phyloP scores from a whole-genome alignment of 305 asterid species.

The Fraxinus sp. region DNA sequence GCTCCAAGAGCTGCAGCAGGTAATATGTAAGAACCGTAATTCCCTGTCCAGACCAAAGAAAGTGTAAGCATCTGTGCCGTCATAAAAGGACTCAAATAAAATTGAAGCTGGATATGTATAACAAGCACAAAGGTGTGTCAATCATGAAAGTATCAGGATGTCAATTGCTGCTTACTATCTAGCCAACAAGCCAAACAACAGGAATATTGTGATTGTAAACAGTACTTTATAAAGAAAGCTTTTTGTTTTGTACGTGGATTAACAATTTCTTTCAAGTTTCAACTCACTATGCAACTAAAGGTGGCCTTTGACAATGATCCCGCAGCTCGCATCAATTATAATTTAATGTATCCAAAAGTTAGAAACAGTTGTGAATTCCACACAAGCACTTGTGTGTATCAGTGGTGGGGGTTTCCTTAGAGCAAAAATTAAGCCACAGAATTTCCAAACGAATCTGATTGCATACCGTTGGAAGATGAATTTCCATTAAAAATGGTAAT shows the following conservation, averaged over 20 bases:
- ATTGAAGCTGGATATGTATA: slow-evolving; percentile 10
- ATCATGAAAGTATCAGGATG: slow-evolving; percentile 4
- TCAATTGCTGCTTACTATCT: neutral
- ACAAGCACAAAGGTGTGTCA: slow-evolving; percentile 8
- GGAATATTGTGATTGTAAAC: neutral
- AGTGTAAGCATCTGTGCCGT: slow-evolving; percentile 15
- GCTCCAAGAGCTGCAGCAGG: slow-evolving; percentile 88
- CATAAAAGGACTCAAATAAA: slow-evolving; percentile 20
- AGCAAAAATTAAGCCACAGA: slow-evolving; percentile 5
- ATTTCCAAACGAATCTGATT: neutral
- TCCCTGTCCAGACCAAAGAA: slow-evolving; percentile 42
- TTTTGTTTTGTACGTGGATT: neutral
- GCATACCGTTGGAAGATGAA: slow-evolving; percentile 65
- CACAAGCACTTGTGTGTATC: neutral
- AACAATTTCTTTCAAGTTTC: neutral
- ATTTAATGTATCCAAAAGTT: neutral
- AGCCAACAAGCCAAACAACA: neutral
- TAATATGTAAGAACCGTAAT: slow-evolving; percentile 64
- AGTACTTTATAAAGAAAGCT: neutral
- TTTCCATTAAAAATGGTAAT: slow-evolving; percentile 63
- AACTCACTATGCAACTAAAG: neutral
- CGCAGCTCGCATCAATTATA: neutral
- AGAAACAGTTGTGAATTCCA: slow-evolving; percentile 1
- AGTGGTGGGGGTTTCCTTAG: neutral
- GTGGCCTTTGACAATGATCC: neutral